Evolutionary conservation across 2,329 filamentous ascomycete genomes (phyloP), one percentile per base, ranked within the genome.

Genomic region (Stachybotrys echinatus): DNA sequence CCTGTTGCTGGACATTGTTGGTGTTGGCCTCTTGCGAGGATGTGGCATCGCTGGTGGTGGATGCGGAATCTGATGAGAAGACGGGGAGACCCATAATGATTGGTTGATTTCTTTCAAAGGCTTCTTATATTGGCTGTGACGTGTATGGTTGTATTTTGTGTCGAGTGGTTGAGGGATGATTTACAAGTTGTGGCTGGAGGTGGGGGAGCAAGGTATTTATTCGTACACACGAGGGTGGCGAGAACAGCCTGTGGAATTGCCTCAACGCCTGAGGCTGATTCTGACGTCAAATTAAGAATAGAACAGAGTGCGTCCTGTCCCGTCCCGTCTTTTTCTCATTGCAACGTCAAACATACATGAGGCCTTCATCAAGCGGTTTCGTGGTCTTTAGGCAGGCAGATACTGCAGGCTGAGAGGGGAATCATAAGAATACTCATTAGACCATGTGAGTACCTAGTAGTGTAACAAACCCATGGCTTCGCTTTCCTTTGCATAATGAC

Each of bases 41-140:
- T 42, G 31, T 43, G 21, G 49, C 42, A 22, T 47, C 52, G 45
- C 52, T 54, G 47, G 37, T 44, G 46, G 21, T 38, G 44, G 40
- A 46, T 10, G 6, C 17, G 18, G 10, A 3, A n/a, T 40, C 38
- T 10, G 38, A 7, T 20, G 17, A 8, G 23, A 52, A 61, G 18
- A 57, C 52, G 3, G 61, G 64, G 17, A 59, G 61, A 37, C 62
- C 63, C 65, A 67, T 23, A 21, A 14, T 38, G 23, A 50, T 19
- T n/a, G 19, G 19, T 5, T 19, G 20, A 6, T 12, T 20, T 20
- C 10, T 48, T 48, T n/a, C 5, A 34, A 34, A 34, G 27, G n/a
- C n/a, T n/a, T n/a, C n/a, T n/a, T n/a, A n/a, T n/a, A n/a, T n/a
- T n/a, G n/a, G n/a, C n/a, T n/a, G n/a, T n/a, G n/a, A n/a, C n/a